Evolutionary conservation across 805 yeast species (phyloP), one percentile per base, ranked within the genome.

Genomic region (Metschnikowia cerradonensis): DNA sequence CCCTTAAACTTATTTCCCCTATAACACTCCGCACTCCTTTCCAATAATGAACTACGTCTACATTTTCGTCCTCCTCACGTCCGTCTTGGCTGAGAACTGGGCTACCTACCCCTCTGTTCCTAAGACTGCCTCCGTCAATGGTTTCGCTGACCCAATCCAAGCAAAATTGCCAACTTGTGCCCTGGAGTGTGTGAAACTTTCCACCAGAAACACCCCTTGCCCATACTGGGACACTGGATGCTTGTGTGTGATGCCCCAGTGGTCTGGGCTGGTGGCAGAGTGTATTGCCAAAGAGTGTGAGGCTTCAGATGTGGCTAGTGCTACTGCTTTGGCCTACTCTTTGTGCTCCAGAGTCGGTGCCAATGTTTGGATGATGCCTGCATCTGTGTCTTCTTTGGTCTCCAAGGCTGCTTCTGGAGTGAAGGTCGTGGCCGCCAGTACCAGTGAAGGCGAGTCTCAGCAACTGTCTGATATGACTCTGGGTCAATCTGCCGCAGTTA

Each of bases 171-270:
- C 81, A 30, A 43, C 58, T 1, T 77, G 80, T 62, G 81, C 80
- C 36, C 52, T 62, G 48, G 54, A 62, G 3, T 76, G 81, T 62
- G 77, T 71, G 15, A 60, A 70, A 45, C 54, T 60, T 36, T 59
- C 65, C 26, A 67, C 72, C 11, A 62, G 65, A 34, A 73, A 69
- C 47, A 77, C 81, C 5, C 80, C 80, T 20, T 76, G 81, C 55
- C 81, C 81, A 42, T 74, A 76, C 60, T 76, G 79, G 79, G 80
- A 76, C 56, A 73, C 79, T 30, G 80, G 80, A 7, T 76, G 80
- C 53, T 66, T 76, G 45, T 76, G 80, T 59, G 76, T 75, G 31
- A 73, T 76, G 77, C 74, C 78, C 14, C 73, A 68, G 53, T 75
- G 76, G 75, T 66, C 71, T 35, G 77, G 77, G 6, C 50, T 57